These are phyloP conservation scores for Fomitopsis pulvina DNA, from an alignment of 768 basidiomycete species.

Conservation along the genomic window DNA sequence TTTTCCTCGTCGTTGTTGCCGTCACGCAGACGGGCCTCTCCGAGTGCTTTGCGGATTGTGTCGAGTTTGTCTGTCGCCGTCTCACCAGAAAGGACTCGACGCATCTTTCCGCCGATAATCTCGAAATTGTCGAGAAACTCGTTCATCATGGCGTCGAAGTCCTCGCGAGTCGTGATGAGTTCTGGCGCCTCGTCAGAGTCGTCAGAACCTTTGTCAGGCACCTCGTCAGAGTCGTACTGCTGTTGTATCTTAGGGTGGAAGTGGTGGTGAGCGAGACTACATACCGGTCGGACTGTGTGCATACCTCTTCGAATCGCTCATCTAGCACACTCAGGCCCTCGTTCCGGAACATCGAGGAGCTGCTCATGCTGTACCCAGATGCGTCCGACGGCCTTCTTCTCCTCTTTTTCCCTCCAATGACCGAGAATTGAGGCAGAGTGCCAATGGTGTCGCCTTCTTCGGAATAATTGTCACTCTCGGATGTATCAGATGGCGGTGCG, in stretches of 20 bases:
- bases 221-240: conserved; percentile 64
- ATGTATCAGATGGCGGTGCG: conserved; percentile 19
- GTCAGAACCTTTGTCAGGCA: conserved; percentile 35
- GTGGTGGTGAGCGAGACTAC: not conserved
- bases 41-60: conserved; percentile 70
- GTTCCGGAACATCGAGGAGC: conserved; percentile 91
- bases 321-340: conserved; percentile 85
- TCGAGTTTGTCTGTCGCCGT: conserved; percentile 75
- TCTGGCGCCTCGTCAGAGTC: conserved; percentile 62
- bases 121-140: conserved; percentile 93
- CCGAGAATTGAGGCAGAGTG: conserved; percentile 66
- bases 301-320: conserved; percentile 89
- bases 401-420: conserved; percentile 71
- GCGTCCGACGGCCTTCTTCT: conserved; percentile 75
- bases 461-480: conserved; percentile 45
- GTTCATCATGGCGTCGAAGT: conserved; percentile 87
- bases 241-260: conserved; percentile 83
- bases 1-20: conserved; percentile 42
- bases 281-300: no score
- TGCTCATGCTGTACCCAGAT: conserved; percentile 96
- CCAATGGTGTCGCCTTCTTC: conserved; percentile 82
- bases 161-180: conserved; percentile 75
- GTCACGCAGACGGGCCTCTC: conserved; percentile 53
- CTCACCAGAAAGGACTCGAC: conserved; percentile 65
- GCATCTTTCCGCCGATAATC: conserved; percentile 81